Evolutionary conservation across 2,329 filamentous ascomycete species (phyloP), one percentile per base, ranked within the genome.

Genomic region (Beauveria sp.): DNA sequence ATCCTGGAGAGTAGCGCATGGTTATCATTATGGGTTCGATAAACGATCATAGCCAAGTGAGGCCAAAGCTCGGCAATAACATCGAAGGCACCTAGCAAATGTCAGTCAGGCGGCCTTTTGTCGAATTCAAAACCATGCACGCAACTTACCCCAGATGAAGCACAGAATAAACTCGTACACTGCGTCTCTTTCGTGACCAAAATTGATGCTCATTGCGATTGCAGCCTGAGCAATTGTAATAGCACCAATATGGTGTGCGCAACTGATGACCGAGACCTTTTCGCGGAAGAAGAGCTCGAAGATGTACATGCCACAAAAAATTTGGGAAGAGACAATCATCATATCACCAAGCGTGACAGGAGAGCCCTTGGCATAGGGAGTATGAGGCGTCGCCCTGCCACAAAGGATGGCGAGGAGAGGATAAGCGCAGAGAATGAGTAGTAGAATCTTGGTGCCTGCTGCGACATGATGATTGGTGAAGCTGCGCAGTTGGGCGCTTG

Each of bases 1-100:
- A 63, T 63, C 5, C 61, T 38, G 16, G 49, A 31, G 12, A 63
- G 34, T 8, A 63, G 50, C n/a, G 20, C n/a, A 28, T 63, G 61
- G 26, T 63, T 55, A 4, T 50, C 42, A 38, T 48, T 5, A 10
- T 63, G 56, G 1, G 45, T n/a, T 45, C 61, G 61, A 34, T 63
- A 63, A 10, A 63, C 16, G 16, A 63, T 63, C 61, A 63, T 63
- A 31, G 61, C 61, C 16, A 63, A 26, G 45, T 63, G 61, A n/a
- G 61, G 61, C 61, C 61, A 63, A 10, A 63, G 55, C 28, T 63
- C 61, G 42, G 61, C 61, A 26, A 63, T 28, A 10, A 63, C 61
- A 24, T 63, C 61, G 22, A 63, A 63, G 18, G 61, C 61, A 51
- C 61, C 61, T 63, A 18, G 2, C 5, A 31, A 6, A 7, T n/a